A percentile compares a stretch with the other conserved stretches of the same genome.
Conservation (phyloP, 371 early-diverging fungal genomes). For the Funneliformis caledonium region DNA sequence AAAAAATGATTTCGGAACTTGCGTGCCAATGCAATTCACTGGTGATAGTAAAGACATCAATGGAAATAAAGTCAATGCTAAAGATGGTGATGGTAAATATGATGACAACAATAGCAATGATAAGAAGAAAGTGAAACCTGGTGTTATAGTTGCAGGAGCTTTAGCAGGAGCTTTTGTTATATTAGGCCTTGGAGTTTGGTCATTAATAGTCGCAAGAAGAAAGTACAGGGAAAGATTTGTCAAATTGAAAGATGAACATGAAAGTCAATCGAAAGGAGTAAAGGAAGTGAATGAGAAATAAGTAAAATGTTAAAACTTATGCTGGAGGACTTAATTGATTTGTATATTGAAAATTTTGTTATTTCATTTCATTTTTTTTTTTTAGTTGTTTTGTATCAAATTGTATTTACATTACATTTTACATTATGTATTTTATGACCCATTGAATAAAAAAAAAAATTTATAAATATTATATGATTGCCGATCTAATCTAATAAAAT, state of each 20-base stretch:
- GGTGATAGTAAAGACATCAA: not conserved
- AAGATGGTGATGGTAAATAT: not conserved
- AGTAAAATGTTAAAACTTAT: too few relatives aligned
- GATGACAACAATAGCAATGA: not conserved
- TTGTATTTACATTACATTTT: too few relatives aligned
- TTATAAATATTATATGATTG: too few relatives aligned
- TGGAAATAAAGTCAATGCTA: not conserved
- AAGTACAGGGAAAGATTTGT: slow-evolving; percentile 31
- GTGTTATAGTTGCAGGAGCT: not conserved
- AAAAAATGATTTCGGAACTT: not conserved
- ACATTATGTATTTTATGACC: too few relatives aligned
- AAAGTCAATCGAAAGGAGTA: slow-evolving; percentile 9
- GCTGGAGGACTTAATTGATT: too few relatives aligned
- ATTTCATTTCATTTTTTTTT: too few relatives aligned
- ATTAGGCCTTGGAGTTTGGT: slow-evolving; percentile 21
- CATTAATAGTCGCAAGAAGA: not conserved
- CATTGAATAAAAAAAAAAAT: too few relatives aligned
- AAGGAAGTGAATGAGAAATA: slow-evolving; percentile 5
- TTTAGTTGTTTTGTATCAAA: too few relatives aligned
- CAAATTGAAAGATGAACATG: slow-evolving; percentile 34
- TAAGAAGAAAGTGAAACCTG: not conserved
- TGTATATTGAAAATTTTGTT: too few relatives aligned
- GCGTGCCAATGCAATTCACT: not conserved
- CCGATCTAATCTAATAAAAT: too few relatives aligned
- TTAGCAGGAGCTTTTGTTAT: not conserved